Base-by-base conservation (phyloP, 129 eudicot genomes). In the Flaveria bidentis region DNA sequence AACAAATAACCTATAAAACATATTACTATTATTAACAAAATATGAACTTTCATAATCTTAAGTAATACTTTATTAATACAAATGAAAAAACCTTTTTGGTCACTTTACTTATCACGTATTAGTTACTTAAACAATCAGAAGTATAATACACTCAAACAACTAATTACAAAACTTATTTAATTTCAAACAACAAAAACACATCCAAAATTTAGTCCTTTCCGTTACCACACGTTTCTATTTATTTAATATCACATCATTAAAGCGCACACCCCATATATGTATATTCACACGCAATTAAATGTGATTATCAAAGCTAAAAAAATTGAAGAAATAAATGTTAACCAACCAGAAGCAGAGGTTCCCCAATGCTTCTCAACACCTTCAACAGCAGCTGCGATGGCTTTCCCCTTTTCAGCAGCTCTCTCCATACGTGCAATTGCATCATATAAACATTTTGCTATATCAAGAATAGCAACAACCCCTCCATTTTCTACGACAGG, bases 291-390 rank as follows among this genome's bases (percentile, higher is more conserved):
- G 46, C 42, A 22, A 77, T 53, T 18, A 67, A 52, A 44, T 10
- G 42, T 58, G 17, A 67, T 14, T 47, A 22, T 23, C 23, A 25
- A 23, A 77, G 11, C 60, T 12, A 69, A 46, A 22, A 5, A 3
- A n/a, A 2, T 14, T 62, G 47, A 15, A 14, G 15, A 49, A 23
- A 7, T 6, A 16, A 51, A 72, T 12, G 46, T 83, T 61, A 42
- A 83, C 85, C 72, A 72, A 95, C 99, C 97, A 77, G 97, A 82
- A 47, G 46, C 86, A 56, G 97, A 81, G 42, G 96, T 66, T 9
- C 99, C 99, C 99, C 96, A 89, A 82, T 86, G 89, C 77, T 87
- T 95, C 71, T 95, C 99, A 74, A 95, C 99, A 55, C 99, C 99
- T 86, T 95, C 99, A 87, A 91, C 97, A 67, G 99, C 99, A 77